Evolutionary conservation across 345 rosid species (phyloP), one percentile per base, ranked within the genome.

Genomic region (Fremontodendron californicum): DNA sequence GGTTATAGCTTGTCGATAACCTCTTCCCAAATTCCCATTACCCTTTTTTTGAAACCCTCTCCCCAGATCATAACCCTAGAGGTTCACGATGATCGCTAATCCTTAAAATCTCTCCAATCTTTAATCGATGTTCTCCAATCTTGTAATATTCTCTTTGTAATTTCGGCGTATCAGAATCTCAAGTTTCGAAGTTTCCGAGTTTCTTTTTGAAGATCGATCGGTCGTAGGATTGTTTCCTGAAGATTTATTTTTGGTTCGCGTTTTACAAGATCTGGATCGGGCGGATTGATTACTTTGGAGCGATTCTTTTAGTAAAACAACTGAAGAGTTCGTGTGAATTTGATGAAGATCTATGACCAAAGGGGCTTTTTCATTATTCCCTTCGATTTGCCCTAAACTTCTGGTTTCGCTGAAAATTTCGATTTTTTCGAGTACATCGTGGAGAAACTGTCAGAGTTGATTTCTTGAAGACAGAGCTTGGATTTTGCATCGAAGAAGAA

Each of bases 251-350:
- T n/a, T 45, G 29, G 18, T 70, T 57, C 40, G 68, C 7, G 57
- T 8, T 19, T 25, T 46, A 19, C 42, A 45, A 60, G 77, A 71
- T 52, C 39, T 74, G 57, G 25, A 60, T 31, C 57, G 69, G 11
- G 43, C 12, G 62, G 48, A n/a, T 71, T 35, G 75, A 33, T 51
- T 71, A 5, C 1, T 33, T 33, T 3, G 11, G 31, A 71, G n/a
- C 62, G 11, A 11, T n/a, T 31, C 13, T 71, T 70, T 25, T 71
- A 18, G 13, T 33, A 31, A 31, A 49, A 71, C 5, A 69, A 29
- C 51, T 31, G 19, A 71, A 71, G 62, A 71, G 29, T 71, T 71
- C 46, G 75, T 33, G 19, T 31, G 29, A 52, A 71, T 71, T 49
- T 71, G 62, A 52, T 12, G 45, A 33, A 62, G 67, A 71, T 71